Evolutionary conservation across 345 rosid genomes (phyloP).

Genomic region (Cardamine chenopodiifolia): DNA sequence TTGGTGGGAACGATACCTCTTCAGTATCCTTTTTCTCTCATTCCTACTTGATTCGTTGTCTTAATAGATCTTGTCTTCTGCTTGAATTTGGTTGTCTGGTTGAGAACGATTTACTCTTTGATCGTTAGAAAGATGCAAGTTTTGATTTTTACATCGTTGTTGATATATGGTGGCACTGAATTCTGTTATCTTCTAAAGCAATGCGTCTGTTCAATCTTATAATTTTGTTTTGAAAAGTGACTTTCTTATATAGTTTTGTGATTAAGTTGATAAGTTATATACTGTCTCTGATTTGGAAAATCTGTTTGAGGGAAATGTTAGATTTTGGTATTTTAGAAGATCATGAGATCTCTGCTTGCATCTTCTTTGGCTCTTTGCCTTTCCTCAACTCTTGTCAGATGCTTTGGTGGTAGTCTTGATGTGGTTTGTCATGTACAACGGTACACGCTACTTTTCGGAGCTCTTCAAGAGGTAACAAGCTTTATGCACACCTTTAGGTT

Average conservation of each 20-base stretch:
- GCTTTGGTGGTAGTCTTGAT: conserved; percentile 76
- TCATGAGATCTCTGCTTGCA: conserved; percentile 12
- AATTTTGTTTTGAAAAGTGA: not conserved
- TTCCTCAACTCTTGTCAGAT: conserved; percentile 65
- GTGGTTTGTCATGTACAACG: conserved; percentile 82
- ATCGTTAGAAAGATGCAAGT: conserved; percentile 15
- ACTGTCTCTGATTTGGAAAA: not conserved
- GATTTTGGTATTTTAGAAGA: not conserved
- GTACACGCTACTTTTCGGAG: conserved; percentile 62
- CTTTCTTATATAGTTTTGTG: not conserved
- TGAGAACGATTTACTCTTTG: not conserved
- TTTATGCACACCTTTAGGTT: conserved; percentile 2
- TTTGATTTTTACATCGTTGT: conserved; percentile 13
- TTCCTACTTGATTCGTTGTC: not conserved
- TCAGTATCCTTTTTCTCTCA: conserved; percentile 84
- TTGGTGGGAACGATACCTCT: conserved; percentile 98
- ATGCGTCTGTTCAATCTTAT: not conserved
- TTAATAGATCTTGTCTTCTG: conserved; percentile 16
- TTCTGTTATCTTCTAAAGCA: not conserved
- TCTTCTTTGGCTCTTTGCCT: not conserved
- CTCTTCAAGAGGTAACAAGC: conserved; percentile 61
- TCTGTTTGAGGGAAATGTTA: not conserved
- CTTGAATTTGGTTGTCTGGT: conserved; percentile 2
- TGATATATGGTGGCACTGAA: conserved; percentile 17
- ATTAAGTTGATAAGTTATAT: not conserved